Conservation (phyloP, 2,329 filamentous ascomycete species). For the Cladobotryum protrusum region DNA sequence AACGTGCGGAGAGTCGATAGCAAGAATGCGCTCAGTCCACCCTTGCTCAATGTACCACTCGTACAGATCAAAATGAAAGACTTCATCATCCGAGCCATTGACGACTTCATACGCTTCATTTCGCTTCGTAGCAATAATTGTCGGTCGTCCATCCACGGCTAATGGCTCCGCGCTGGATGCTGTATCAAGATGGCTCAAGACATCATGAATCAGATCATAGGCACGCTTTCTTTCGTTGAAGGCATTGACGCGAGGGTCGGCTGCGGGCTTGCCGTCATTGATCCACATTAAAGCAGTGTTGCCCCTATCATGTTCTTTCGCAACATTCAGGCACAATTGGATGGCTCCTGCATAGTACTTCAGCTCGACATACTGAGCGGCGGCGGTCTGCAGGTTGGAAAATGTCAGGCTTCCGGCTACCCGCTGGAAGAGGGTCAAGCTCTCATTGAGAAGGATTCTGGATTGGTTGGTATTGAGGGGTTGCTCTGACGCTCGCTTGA, state of each 20-base stretch:
- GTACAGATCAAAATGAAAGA: slow-evolving; percentile 94
- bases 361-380: slow-evolving; percentile 71
- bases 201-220: slow-evolving; percentile 82
- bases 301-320: slow-evolving; percentile 76
- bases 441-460: slow-evolving; percentile 78
- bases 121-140: slow-evolving; percentile 69
- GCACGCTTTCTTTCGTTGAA: slow-evolving; percentile 70
- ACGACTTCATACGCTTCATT: slow-evolving; percentile 88
- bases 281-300: slow-evolving; percentile 83
- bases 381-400: slow-evolving; percentile 71
- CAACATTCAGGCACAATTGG: slow-evolving; percentile 76
- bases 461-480: slow-evolving; percentile 68
- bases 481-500: slow-evolving; percentile 81
- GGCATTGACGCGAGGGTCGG: slow-evolving; percentile 61
- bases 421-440: slow-evolving; percentile 78
- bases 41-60: slow-evolving; percentile 91
- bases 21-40: slow-evolving; percentile 78
- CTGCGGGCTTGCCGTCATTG: slow-evolving; percentile 68
- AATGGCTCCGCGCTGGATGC: slow-evolving; percentile 64
- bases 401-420: slow-evolving; percentile 78
- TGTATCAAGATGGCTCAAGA: slow-evolving; percentile 70
- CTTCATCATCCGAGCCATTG: slow-evolving; percentile 79
- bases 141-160: slow-evolving; percentile 69
- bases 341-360: slow-evolving; percentile 94
- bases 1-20: slow-evolving; percentile 78